Conservation (phyloP, 164 flowering plant species). For the Magnolia changhungtana region DNA sequence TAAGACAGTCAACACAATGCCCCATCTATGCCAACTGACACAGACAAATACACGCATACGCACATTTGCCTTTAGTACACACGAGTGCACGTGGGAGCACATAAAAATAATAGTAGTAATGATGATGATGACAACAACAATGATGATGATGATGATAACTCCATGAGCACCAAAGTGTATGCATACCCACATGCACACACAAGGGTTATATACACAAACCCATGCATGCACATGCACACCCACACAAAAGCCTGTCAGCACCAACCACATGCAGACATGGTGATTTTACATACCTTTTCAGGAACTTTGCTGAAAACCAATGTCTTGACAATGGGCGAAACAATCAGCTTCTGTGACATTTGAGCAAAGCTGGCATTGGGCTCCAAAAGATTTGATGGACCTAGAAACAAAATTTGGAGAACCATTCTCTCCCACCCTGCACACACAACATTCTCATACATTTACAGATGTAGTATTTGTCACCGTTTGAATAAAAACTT, state of each 20-base stretch:
- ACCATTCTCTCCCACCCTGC: conserved; percentile 99
- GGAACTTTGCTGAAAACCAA: conserved; percentile 98
- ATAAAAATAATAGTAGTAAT: too few species aligned
- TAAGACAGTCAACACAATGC: neutral
- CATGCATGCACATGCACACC: neutral
- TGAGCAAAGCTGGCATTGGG: conserved; percentile 87
- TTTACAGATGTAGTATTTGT: too few species aligned
- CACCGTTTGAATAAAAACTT: too few species aligned
- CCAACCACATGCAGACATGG: neutral
- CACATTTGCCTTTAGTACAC: too few species aligned
- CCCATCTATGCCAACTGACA: too few species aligned
- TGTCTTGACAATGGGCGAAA: conserved; percentile 95
- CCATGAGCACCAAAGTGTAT: neutral
- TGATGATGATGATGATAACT: neutral
- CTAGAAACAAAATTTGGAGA: conserved; percentile 91
- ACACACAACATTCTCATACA: neutral
- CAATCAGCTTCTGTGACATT: conserved; percentile 96
- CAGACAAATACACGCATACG: too few species aligned
- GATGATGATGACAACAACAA: neutral
- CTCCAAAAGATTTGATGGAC: conserved; percentile 91
- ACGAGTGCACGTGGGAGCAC: neutral
- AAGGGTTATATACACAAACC: neutral
- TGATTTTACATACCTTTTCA: conserved; percentile 67
- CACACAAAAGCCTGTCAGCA: neutral
- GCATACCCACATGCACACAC: neutral